phyloP scores from a whole-genome alignment of 2,329 filamentous ascomycete genomes.

The Setomelanomma holmii region DNA sequence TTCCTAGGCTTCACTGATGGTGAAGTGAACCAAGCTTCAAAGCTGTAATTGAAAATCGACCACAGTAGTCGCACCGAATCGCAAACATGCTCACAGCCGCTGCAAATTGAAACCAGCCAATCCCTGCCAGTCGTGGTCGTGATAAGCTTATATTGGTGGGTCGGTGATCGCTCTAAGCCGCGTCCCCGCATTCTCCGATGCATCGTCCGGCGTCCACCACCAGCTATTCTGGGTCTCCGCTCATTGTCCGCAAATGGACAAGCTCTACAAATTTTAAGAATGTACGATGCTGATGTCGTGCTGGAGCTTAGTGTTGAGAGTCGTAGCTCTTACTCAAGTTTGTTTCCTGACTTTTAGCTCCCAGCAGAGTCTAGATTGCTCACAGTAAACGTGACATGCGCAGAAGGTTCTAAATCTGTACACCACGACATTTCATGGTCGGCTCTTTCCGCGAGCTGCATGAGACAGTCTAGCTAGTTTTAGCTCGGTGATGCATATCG shows the following conservation, averaged over 20 bases:
- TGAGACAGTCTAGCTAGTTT: too few relatives aligned
- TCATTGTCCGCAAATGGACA: slow-evolving; percentile 10
- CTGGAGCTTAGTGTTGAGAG: too few relatives aligned
- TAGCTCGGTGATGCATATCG: not conserved
- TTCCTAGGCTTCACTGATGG: slow-evolving; percentile 18
- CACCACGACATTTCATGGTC: too few relatives aligned
- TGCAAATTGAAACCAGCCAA: not conserved
- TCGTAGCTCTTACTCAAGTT: too few relatives aligned
- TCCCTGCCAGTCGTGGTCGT: not conserved
- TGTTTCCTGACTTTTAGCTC: too few relatives aligned
- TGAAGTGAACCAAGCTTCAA: slow-evolving; percentile 2
- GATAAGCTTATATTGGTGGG: not conserved
- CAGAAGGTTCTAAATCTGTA: too few relatives aligned
- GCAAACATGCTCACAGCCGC: not conserved
- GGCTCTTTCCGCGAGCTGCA: too few relatives aligned
- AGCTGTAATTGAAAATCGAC: slow-evolving; percentile 13
- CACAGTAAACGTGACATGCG: too few relatives aligned
- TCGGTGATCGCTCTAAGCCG: slow-evolving; percentile 4
- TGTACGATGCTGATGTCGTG: too few relatives aligned
- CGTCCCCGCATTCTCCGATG: slow-evolving; percentile 24
- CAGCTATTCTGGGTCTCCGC: slow-evolving; percentile 19
- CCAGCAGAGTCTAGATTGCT: too few relatives aligned
- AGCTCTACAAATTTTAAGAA: too few relatives aligned
- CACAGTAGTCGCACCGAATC: too few relatives aligned
- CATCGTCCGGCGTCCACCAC: slow-evolving; percentile 1